Evolutionary conservation across 208 protist genomes (phyloP), one percentile per base, ranked within the genome.

Genomic region (Balamuthia mandrillaris): DNA sequence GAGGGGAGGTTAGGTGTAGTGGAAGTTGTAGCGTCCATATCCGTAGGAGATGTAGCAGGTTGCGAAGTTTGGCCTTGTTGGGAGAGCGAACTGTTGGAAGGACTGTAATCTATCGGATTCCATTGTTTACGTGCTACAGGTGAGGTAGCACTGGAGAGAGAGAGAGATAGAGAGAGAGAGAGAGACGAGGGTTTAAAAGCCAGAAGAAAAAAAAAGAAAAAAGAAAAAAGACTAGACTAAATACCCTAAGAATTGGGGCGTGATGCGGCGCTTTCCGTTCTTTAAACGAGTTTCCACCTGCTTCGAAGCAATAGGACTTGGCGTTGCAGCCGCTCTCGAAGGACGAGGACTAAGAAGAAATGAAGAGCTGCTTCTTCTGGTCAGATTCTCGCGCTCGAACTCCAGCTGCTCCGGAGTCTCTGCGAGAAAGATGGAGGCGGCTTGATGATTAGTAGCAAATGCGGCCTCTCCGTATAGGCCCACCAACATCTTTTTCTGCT

Each of bases 211-310:
- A n/a, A n/a, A n/a, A 56, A n/a, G 18, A 56, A 56, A n/a, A 56
- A 77, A 29, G 3, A 49, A 18, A 49, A 21, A 3, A 60, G 47
- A n/a, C n/a, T n/a, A 29, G 31, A 1, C 1, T 39, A 29, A 2
- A 33, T 24, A 81, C 72, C 72, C 72, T 5, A 81, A 37, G 21
- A 81, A 81, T 24, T 63, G 51, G 21, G 72, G 72, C 2, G 72
- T 81, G 72, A 81, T 81, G 3, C 72, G 41, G 1, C 72, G 72
- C 27, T 81, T 81, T 3, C 72, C 72, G 31, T 27, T 81, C 21
- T 29, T 27, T 4, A 81, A 33, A 1, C 72, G 72, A 31, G 72
- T 81, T 37, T 81, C 72, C 51, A 24, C 60, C 44, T 81, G 72
- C 7, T 39, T 12, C 6, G 21, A 18, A 5, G 72, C 47, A 3